Evolutionary conservation across 139 green algal species (phyloP), one percentile per base, ranked within the genome.

Genomic region (Spirogloea muscicola): DNA sequence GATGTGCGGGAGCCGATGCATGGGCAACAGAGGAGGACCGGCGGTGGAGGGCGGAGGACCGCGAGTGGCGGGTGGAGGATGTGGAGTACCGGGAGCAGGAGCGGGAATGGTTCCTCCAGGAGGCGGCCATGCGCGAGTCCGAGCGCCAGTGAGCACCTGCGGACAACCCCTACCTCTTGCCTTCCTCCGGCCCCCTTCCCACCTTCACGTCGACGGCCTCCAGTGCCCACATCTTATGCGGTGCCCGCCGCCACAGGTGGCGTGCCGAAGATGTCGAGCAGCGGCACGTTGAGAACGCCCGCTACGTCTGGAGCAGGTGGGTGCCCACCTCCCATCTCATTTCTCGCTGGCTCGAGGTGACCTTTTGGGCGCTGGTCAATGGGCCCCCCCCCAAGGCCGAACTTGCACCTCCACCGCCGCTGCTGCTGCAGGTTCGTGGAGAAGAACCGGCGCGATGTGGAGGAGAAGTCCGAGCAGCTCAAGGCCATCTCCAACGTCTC

Each of bases 401-500:
- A 72, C 38, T 6, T 61, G 29, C 46, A 27, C 18, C 31, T 72
- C 18, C 29, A 5, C 27, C 21, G 27, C 1, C 48, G 29, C 48
- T 42, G 13, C 25, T 21, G 3, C 29, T 5, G 13, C 21, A 77
- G 80, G 4, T 87, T 83, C 43, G 80, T 88, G 10, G 87, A 88
- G 73, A 79, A 79, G 46, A 88, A 88, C 55, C 44, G 80, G 33
- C 49, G 80, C 36, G 67, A 79, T 34, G 89, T 93, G 3, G 84
- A 91, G 68, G 89, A 93, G 67, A 91, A 90, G 72, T 74, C 71
- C 7, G 89, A 93, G 79, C 89, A 92, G 81, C 83, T 93, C 18
- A 93, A 91, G 46, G 74, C 82, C 31, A 79, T 93, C 3, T 87
- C 79, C 16, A 87, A 86, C 40, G 68, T 93, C 29, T 59, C 82